phyloP scores from a whole-genome alignment of 352 stramenopile genomes.

The Paralagenidium karlingii region DNA sequence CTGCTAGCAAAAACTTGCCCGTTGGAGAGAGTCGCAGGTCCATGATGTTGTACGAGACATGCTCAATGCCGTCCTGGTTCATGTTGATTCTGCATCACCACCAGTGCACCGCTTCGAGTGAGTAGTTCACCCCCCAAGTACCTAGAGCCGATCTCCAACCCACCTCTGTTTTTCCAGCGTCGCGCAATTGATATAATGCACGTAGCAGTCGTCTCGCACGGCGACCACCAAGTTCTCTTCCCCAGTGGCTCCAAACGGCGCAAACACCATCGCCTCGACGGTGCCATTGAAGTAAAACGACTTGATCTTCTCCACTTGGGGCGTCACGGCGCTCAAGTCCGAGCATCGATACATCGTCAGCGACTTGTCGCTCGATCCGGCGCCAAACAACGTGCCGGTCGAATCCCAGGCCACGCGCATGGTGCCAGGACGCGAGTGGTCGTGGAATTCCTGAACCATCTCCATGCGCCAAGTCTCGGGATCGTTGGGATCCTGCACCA shows the following conservation, averaged over 20 bases:
- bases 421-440: slow-evolving; percentile 54
- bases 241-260: slow-evolving; percentile 11
- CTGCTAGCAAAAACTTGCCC: slow-evolving; percentile 65
- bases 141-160: background rate
- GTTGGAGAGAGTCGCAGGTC: slow-evolving; percentile 57
- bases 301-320: slow-evolving; percentile 42
- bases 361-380: slow-evolving; percentile 59
- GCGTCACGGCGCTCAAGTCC: slow-evolving; percentile 5
- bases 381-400: slow-evolving; percentile 43
- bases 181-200: slow-evolving; percentile 69
- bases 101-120: too few relatives aligned
- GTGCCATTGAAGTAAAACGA: slow-evolving; percentile 82
- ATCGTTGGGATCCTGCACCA: slow-evolving; percentile 15
- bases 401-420: slow-evolving; percentile 56
- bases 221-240: slow-evolving; percentile 24
- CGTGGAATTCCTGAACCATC: slow-evolving; percentile 33
- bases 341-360: slow-evolving; percentile 50
- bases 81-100: slow-evolving; percentile 53
- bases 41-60: slow-evolving; percentile 83
- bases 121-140: background rate
- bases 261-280: slow-evolving; percentile 49
- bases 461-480: slow-evolving; percentile 19
- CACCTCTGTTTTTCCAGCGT: slow-evolving; percentile 76
- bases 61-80: slow-evolving; percentile 75
- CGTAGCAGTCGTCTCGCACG: slow-evolving; percentile 71